Percentiles rank a stretch among this genome's conserved stretches.
Evolutionary conservation across 228 moss, liverwort and hornwort genomes (phyloP).

Genomic region (Sphagnum magellanicum): DNA sequence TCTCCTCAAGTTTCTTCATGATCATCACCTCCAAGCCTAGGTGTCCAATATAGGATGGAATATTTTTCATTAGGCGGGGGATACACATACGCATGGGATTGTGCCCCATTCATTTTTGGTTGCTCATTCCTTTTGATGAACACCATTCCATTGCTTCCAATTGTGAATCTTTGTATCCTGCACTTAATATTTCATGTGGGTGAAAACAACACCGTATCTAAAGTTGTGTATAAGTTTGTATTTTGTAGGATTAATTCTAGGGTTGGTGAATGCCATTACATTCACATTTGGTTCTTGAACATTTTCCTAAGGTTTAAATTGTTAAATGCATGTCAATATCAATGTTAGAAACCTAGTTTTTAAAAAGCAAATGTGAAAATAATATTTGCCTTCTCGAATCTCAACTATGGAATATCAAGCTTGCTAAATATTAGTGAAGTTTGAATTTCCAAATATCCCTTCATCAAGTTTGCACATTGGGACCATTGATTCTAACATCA

Average conservation of each 20-base stretch:
- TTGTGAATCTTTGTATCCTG: slow-evolving; percentile 15
- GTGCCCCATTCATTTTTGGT: slow-evolving; percentile 24
- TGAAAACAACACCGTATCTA: too few relatives aligned
- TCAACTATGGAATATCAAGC: slow-evolving; percentile 17
- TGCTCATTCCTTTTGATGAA: slow-evolving; percentile 20
- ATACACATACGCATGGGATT: slow-evolving; percentile 12
- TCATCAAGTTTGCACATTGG: too few relatives aligned
- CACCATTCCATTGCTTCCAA: slow-evolving; percentile 22
- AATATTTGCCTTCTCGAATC: slow-evolving; percentile 34
- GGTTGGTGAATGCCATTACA: too few relatives aligned
- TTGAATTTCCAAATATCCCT: too few relatives aligned
- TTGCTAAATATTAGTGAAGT: too few relatives aligned
- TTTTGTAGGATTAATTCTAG: too few relatives aligned
- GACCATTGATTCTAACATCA: too few relatives aligned
- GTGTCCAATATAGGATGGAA: slow-evolving; percentile 22
- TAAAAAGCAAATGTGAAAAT: slow-evolving; percentile 42
- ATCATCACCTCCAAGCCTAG: slow-evolving; percentile 6
- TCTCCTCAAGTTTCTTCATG: slow-evolving; percentile 12
- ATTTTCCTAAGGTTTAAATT: too few relatives aligned
- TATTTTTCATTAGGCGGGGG: slow-evolving; percentile 29
- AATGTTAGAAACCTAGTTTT: too few relatives aligned
- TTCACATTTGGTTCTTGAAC: too few relatives aligned
- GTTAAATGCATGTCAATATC: too few relatives aligned
- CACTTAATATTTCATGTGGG: background rate
- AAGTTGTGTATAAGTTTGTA: too few relatives aligned